Evolutionary conservation across 495 filamentous ascomycete genomes (phyloP).

Genomic region (Penicillium cataractarum): DNA sequence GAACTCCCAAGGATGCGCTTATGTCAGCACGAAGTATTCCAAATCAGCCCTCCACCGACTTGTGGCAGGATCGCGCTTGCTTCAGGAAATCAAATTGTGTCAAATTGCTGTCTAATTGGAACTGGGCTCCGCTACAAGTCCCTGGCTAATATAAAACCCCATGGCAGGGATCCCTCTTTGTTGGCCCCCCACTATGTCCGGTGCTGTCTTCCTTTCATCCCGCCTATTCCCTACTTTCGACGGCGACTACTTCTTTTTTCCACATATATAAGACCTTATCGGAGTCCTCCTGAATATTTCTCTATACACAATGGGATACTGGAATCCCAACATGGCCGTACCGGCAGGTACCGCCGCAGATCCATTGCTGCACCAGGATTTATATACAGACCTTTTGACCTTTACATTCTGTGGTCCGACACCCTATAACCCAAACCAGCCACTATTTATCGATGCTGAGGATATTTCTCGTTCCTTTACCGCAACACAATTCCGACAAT

Average conservation of each 20-base stretch:
- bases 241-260: background rate
- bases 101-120: background rate
- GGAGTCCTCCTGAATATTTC: background rate
- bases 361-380: conserved; percentile 24
- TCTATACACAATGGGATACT: conserved; percentile 34
- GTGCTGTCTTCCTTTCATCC: background rate
- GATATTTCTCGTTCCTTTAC: conserved; percentile 58
- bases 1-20: background rate
- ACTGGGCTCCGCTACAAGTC: background rate
- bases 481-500: conserved; percentile 48
- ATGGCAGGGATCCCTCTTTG: conserved; percentile 3
- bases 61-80: conserved; percentile 16
- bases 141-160: conserved; percentile 1
- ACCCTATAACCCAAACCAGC: conserved; percentile 40
- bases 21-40: conserved; percentile 19
- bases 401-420: conserved; percentile 44
- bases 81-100: conserved; percentile 27
- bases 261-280: background rate
- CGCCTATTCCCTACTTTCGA: background rate
- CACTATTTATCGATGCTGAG: conserved; percentile 60
- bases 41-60: conserved; percentile 9
- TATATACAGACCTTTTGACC: conserved; percentile 46
- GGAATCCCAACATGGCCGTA: conserved; percentile 33
- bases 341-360: conserved; percentile 21
- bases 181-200: background rate